A percentile compares a stretch with the other conserved stretches of the same genome.
Evolutionary conservation across 1,284 basidiomycete species (phyloP).

Genomic region (Takashimella koratensis): DNA sequence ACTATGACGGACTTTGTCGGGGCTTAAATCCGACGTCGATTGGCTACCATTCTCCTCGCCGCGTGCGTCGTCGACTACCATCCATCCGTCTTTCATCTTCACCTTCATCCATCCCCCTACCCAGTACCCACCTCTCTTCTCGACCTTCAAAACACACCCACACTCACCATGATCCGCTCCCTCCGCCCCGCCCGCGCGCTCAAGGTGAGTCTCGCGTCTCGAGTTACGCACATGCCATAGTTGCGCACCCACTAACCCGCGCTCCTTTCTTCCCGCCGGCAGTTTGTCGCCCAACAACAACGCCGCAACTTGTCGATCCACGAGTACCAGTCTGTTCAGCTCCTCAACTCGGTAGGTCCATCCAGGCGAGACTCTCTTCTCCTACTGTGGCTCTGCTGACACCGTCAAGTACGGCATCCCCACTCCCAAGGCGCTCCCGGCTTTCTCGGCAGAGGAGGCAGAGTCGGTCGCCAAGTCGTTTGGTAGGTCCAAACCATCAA

Average conservation of each 20-base stretch:
- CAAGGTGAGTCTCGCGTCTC: background rate
- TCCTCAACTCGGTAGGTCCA: conserved; percentile 95
- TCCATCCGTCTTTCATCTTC: background rate
- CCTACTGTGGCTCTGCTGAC: background rate
- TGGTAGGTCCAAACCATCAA: conserved; percentile 52
- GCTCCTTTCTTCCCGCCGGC: background rate
- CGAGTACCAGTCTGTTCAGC: conserved; percentile 94
- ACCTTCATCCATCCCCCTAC: background rate
- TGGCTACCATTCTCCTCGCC: background rate
- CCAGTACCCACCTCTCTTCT: background rate
- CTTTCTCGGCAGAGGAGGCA: conserved; percentile 86
- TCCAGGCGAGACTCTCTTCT: conserved; percentile 38
- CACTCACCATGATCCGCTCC: conserved; percentile 15
- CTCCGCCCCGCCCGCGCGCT: conserved; percentile 12
- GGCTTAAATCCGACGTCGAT: background rate
- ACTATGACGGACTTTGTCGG: background rate
- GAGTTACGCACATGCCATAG: background rate
- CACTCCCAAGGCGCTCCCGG: conserved; percentile 87
- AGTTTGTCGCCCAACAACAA: conserved; percentile 14
- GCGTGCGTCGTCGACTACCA: background rate
- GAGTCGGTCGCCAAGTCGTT: conserved; percentile 84
- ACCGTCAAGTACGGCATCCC: conserved; percentile 80
- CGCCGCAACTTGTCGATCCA: conserved; percentile 90
- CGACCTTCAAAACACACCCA: background rate
- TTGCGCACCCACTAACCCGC: background rate